phyloP scores from a whole-genome alignment of 306 rosid species.

The Cajanus cajan region DNA sequence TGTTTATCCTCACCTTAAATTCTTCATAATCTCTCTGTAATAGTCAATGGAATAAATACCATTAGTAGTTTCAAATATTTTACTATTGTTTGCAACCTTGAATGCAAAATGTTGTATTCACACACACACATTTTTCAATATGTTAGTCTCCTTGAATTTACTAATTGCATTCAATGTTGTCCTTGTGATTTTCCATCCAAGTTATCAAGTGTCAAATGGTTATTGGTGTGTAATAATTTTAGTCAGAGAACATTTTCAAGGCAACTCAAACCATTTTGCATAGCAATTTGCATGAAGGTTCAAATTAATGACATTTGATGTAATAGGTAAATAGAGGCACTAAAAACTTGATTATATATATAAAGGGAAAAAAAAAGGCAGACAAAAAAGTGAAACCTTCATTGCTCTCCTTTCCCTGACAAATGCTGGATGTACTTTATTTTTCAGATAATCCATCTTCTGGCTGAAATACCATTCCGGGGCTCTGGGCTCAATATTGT shows the following conservation, averaged over 20 bases:
- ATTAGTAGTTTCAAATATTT: constrained; percentile 1
- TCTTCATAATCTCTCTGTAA: constrained; percentile 92
- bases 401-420: constrained; percentile 96
- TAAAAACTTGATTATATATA: not conserved
- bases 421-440: constrained; percentile 89
- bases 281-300: not conserved
- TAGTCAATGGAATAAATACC: not conserved
- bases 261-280: not conserved
- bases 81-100: not conserved
- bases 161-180: not conserved
- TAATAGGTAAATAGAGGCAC: not conserved
- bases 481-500: constrained; percentile 83
- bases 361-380: not conserved
- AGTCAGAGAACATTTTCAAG: not conserved
- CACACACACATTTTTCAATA: not conserved
- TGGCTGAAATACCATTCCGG: constrained; percentile 92
- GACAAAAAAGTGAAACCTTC: constrained; percentile 89
- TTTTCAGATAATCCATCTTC: constrained; percentile 85
- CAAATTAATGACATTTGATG: not conserved
- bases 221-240: not conserved
- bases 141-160: constrained; percentile 2
- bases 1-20: constrained; percentile 85
- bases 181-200: constrained; percentile 8
- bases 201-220: not conserved
- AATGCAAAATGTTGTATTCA: not conserved